A percentile compares a stretch with the other conserved stretches of the same genome.
Evolutionary conservation across 352 stramenopile species (phyloP).

Genomic region (Phytophthora macrochlamydospora): DNA sequence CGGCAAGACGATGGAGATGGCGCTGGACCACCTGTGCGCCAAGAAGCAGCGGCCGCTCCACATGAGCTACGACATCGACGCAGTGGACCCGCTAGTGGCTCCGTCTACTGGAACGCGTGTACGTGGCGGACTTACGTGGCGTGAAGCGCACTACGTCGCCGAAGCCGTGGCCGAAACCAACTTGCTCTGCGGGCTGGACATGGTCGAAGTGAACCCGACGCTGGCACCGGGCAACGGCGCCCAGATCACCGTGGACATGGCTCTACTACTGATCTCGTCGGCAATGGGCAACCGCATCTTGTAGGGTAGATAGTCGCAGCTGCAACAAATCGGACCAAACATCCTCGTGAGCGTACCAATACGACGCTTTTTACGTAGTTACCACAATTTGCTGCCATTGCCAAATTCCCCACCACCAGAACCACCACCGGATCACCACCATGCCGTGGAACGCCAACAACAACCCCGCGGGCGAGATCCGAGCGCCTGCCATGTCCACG

Average conservation of each 20-base stretch:
- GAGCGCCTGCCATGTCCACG: constrained; percentile 69
- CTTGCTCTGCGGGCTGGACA: constrained; percentile 89
- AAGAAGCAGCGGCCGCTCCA: constrained; percentile 93
- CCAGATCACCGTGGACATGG: constrained; percentile 94
- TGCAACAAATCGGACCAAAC: constrained; percentile 7
- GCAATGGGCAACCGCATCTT: constrained; percentile 93
- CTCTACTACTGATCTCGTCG: constrained; percentile 92
- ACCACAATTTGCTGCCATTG: neutral
- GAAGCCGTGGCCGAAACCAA: constrained; percentile 93
- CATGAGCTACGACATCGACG: constrained; percentile 98
- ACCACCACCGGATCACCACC: too few relatives aligned
- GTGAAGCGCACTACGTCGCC: constrained; percentile 96
- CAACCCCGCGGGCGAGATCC: constrained; percentile 82
- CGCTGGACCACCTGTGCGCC: constrained; percentile 92
- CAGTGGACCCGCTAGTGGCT: constrained; percentile 94
- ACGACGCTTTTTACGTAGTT: neutral
- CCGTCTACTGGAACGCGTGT: constrained; percentile 96
- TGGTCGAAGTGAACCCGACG: constrained; percentile 96
- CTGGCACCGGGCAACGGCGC: constrained; percentile 89
- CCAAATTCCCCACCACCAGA: constrained; percentile 15
- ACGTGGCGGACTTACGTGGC: constrained; percentile 95
- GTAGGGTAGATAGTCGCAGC: constrained; percentile 33
- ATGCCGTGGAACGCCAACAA: constrained; percentile 90
- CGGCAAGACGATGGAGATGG: constrained; percentile 96
- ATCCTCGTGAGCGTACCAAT: constrained; percentile 14